Percentiles rank a stretch among this genome's conserved stretches.
Conservation (phyloP, 2,329 filamentous ascomycete genomes). For the Samsoniella hepiali region DNA sequence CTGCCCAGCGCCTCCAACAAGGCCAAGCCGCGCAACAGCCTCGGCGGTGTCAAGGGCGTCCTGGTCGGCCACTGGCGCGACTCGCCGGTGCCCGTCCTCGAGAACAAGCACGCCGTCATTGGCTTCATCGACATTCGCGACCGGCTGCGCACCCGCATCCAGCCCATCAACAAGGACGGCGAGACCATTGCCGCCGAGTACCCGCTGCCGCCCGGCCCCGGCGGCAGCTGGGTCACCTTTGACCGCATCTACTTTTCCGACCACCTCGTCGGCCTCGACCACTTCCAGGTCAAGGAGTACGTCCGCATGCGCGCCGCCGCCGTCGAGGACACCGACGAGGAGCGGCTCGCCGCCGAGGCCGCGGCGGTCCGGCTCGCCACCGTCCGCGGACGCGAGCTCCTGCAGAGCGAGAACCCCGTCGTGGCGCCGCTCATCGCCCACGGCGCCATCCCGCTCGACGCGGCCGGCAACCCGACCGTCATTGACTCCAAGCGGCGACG, state of each 20-base stretch:
- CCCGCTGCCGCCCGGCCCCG: conserved; percentile 54
- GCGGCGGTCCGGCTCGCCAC: conserved; percentile 47
- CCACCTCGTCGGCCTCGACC: conserved; percentile 53
- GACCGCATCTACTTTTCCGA: conserved; percentile 57
- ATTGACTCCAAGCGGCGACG: conserved; percentile 46
- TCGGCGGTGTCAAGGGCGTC: conserved; percentile 43
- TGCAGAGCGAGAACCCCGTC: conserved; percentile 41
- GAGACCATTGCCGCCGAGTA: conserved; percentile 44
- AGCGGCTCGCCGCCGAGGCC: conserved; percentile 37
- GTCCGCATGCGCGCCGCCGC: conserved; percentile 51
- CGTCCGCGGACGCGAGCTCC: conserved; percentile 41
- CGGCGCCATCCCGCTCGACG: conserved; percentile 47
- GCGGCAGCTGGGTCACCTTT: conserved; percentile 63
- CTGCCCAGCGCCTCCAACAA: conserved; percentile 24
- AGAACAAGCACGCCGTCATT: conserved; percentile 55
- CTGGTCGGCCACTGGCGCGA: conserved; percentile 60
- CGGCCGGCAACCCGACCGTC: not conserved
- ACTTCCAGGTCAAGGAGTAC: conserved; percentile 60
- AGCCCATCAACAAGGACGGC: conserved; percentile 47
- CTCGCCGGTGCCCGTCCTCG: conserved; percentile 46
- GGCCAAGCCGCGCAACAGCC: conserved; percentile 29
- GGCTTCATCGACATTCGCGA: conserved; percentile 62
- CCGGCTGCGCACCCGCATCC: conserved; percentile 57
- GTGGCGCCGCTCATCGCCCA: conserved; percentile 48
- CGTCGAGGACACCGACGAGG: conserved; percentile 36